Evolutionary conservation across 2,329 filamentous ascomycete species (phyloP).

Genomic region (Stachybotrys echinatus): DNA sequence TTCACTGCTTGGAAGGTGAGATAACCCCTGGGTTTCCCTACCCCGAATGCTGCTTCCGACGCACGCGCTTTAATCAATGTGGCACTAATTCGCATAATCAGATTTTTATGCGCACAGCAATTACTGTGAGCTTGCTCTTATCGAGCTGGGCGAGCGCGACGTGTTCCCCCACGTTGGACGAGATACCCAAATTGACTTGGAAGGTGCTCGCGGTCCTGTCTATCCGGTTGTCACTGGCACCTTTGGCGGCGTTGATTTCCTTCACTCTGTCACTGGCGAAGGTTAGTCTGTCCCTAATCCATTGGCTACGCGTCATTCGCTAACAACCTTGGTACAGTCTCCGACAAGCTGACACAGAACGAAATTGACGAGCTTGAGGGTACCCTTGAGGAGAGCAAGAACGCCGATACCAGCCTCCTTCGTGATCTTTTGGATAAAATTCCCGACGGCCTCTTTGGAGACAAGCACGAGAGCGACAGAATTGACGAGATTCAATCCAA

Average conservation of each 20-base stretch:
- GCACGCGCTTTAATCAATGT: background rate
- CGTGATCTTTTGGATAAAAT: slow-evolving; percentile 78
- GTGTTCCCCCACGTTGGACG: slow-evolving; percentile 85
- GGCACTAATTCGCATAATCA: slow-evolving; percentile 13
- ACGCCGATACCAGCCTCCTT: slow-evolving; percentile 66
- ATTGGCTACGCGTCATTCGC: background rate
- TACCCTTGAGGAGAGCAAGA: slow-evolving; percentile 62
- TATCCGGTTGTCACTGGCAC: slow-evolving; percentile 87
- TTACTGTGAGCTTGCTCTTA: slow-evolving; percentile 81
- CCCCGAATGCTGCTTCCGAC: background rate
- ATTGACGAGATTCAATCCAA: slow-evolving; percentile 76
- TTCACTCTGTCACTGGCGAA: slow-evolving; percentile 77
- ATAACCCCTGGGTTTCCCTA: background rate
- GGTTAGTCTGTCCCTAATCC: slow-evolving; percentile 26
- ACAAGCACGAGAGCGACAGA: slow-evolving; percentile 67
- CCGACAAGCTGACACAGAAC: slow-evolving; percentile 85
- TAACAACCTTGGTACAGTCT: slow-evolving; percentile 43
- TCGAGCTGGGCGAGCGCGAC: slow-evolving; percentile 75
- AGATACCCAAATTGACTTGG: slow-evolving; percentile 63
- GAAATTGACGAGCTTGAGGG: slow-evolving; percentile 86
- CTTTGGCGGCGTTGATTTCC: slow-evolving; percentile 90
- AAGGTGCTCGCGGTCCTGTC: slow-evolving; percentile 59
- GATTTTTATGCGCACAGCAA: slow-evolving; percentile 94
- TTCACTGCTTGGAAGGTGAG: slow-evolving; percentile 78
- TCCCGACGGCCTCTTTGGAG: slow-evolving; percentile 73